Evolutionary conservation across 176 grass and related monocot genomes (phyloP), one percentile per base, ranked within the genome.

Genomic region (Phoenix dactylifera): DNA sequence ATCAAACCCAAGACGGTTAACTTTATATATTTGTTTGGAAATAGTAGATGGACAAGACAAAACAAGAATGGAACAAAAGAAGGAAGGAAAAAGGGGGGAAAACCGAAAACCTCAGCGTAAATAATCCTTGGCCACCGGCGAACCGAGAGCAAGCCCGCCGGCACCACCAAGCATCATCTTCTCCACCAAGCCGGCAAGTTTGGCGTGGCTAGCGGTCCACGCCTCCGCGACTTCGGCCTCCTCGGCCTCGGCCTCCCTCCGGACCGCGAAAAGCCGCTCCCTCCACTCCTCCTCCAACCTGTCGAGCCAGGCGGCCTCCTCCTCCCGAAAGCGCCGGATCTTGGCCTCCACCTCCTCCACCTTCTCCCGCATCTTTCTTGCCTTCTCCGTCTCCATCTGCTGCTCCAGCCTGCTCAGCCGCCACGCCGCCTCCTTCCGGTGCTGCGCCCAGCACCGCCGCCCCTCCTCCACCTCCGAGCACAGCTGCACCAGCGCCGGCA

Each of bases 311-410:
- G 52, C 26, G 17, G 3, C 29, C 16, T 55, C 65, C 23, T 67
- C 65, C 17, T 67, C 65, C 51, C 65, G 26, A 9, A 67, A 52
- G 12, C n/a, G 50, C 25, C 26, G 50, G 6, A 67, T 55, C 51
- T 24, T 54, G 16, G n/a, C 16, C 52, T 67, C 65, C 65, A 67
- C 51, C 9, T 67, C 65, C 52, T 67, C 65, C 52, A 35, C 18
- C 52, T 55, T 67, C 65, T 67, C 65, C 52, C n/a, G 17, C 65
- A 55, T 67, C 65, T 35, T 67, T 50, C 65, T 51, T 24, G 50
- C 50, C 26, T 67, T 67, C 65, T 67, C 65, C n/a, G 65, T 55
- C 65, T 67, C 65, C 65, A 67, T 67, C 52, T 67, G 65, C 65
- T 67, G 65, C 65, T 67, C 52, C 15, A 67, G 52, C 65, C 65